Conservation (phyloP, 2,329 filamentous ascomycete genomes). For the Trichophaea hybrida region DNA sequence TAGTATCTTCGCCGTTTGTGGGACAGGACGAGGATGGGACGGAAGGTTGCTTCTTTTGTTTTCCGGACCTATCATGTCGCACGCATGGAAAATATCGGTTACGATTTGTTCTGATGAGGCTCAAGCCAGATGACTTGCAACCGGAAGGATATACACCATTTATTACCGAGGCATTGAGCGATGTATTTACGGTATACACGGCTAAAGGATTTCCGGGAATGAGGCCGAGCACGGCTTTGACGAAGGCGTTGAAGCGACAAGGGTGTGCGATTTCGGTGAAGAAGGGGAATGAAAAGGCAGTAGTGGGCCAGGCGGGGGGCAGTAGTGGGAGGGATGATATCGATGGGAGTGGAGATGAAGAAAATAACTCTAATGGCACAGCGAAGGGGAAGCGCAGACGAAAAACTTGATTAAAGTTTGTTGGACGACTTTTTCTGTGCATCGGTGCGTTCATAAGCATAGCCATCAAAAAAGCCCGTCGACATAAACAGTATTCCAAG, state of each 20-base stretch:
- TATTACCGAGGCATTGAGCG: slow-evolving; percentile 45
- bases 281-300: slow-evolving; percentile 59
- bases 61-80: slow-evolving; percentile 66
- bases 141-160: slow-evolving; percentile 38
- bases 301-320: slow-evolving; percentile 10
- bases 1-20: slow-evolving; percentile 62
- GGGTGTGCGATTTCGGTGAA: slow-evolving; percentile 75
- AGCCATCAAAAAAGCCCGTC: neutral
- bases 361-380: slow-evolving; percentile 12
- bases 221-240: slow-evolving; percentile 59
- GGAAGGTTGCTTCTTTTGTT: slow-evolving; percentile 74
- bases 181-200: slow-evolving; percentile 65
- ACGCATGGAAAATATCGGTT: slow-evolving; percentile 63
- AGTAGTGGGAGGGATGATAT: slow-evolving; percentile 21
- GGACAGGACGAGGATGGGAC: slow-evolving; percentile 57
- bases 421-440: no score
- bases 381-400: slow-evolving; percentile 18
- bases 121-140: slow-evolving; percentile 47
- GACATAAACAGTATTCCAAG: neutral
- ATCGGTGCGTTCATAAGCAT: neutral
- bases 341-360: slow-evolving; percentile 19
- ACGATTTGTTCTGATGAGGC: slow-evolving; percentile 57
- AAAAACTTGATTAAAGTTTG: slow-evolving; percentile 11
- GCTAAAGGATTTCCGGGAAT: slow-evolving; percentile 80
- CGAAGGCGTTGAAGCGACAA: slow-evolving; percentile 60